Evolutionary conservation across 192 early-diverging fungal genomes (phyloP), one percentile per base, ranked within the genome.

Genomic region (Entomortierella chlamydospora): DNA sequence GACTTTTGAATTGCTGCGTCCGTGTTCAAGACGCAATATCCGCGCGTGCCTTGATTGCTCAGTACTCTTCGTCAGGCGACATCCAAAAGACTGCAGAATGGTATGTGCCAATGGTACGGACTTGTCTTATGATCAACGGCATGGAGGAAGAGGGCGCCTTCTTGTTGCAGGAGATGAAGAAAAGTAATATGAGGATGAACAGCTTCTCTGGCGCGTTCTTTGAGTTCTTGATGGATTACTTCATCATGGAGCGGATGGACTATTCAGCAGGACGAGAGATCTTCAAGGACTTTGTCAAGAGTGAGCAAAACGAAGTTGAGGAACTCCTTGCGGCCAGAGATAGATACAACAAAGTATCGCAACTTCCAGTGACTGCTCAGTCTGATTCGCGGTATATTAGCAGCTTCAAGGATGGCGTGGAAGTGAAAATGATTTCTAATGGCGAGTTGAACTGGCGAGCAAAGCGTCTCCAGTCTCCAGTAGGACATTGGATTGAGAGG

Each of bases 181-280:
- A 39, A 2, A 31, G 45, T 7, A 51, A 53, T 11, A 79, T 79
- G 76, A 45, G 43, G 37, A 57, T 59, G 61, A 55, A 43, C 20
- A 26, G 64, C 26, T 25, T 30, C n/a, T 49, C 41, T 0, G 61
- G 54, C 2, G 23, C 54, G 37, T 78, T 78, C 45, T 47, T 58
- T 57, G 76, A 79, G 57, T 79, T 79, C 42, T 55, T 79, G 76
- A 79, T 79, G 76, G 62, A 64, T 6, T 70, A 79, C 23, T 66
- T 70, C 51, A 57, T 79, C 23, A 70, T 49, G 49, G 60, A 55
- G 41, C 68, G 63, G 4, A 56, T 31, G 56, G 63, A 79, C 45
- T 70, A 65, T 66, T 23, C 41, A 2, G 68, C 56, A 15, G 76
- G 62, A 11, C 54, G 68, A 34, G 63, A 70, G 26, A 33, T 79